Evolutionary conservation across 805 yeast species (phyloP).

Genomic region (Barnettozyma populi): DNA sequence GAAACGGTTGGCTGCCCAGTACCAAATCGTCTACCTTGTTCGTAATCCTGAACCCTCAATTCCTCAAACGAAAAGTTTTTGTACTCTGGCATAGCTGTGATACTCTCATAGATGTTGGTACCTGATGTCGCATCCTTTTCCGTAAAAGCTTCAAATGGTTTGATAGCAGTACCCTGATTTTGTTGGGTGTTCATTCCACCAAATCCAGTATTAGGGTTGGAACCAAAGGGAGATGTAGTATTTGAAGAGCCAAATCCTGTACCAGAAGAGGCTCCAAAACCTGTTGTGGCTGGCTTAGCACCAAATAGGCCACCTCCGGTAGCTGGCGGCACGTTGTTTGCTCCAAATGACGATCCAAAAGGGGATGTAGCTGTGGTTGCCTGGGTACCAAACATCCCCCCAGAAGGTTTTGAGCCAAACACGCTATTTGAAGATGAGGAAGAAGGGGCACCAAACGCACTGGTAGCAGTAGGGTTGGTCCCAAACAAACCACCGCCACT

Average conservation of each 20-base stretch:
- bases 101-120: conserved; percentile 60
- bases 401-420: conserved; percentile 25
- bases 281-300: conserved; percentile 23
- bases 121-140: conserved; percentile 70
- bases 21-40: conserved; percentile 61
- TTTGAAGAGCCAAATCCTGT: conserved; percentile 26
- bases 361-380: conserved; percentile 20
- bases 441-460: conserved; percentile 20
- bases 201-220: conserved; percentile 18
- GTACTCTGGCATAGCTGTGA: conserved; percentile 89
- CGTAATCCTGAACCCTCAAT: conserved; percentile 82
- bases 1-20: conserved; percentile 26
- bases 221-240: conserved; percentile 38
- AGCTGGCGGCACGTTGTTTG: conserved; percentile 15
- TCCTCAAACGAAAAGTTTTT: conserved; percentile 79
- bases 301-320: conserved; percentile 38
- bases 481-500: conserved; percentile 37
- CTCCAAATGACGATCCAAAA: conserved; percentile 34
- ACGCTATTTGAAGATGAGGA: conserved; percentile 9
- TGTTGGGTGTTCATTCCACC: conserved; percentile 24
- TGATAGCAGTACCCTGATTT: conserved; percentile 63
- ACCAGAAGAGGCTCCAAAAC: conserved; percentile 9
- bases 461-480: conserved; percentile 22
- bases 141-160: conserved; percentile 60
- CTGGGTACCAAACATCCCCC: conserved; percentile 17